phyloP scores from a whole-genome alignment of 345 rosid genomes.

The Fremontodendron californicum region DNA sequence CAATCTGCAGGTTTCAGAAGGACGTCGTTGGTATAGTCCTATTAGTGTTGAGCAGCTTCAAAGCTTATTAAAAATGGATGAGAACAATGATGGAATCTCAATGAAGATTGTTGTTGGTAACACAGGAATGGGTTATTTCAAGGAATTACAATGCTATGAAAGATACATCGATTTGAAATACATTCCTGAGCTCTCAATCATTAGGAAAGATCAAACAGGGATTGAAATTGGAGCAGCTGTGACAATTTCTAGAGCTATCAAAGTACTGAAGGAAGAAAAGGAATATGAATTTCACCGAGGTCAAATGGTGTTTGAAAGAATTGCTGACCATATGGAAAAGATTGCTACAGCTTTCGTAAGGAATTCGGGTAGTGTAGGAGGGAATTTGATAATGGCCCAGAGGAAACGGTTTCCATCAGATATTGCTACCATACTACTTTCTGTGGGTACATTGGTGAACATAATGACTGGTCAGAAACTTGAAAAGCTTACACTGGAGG shows the following conservation, averaged over 20 bases:
- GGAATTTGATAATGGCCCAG: conserved; percentile 84
- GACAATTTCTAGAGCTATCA: conserved; percentile 59
- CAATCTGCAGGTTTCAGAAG: conserved; percentile 39
- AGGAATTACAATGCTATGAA: conserved; percentile 40
- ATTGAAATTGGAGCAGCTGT: conserved; percentile 79
- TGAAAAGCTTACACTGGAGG: conserved; percentile 45
- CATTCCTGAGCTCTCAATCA: conserved; percentile 50
- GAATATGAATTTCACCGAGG: conserved; percentile 10
- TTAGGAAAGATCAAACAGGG: conserved; percentile 42
- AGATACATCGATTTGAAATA: conserved; percentile 58
- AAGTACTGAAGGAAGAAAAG: conserved; percentile 45
- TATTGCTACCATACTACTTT: conserved; percentile 67
- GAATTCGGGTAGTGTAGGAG: conserved; percentile 71
- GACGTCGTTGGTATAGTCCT: conserved; percentile 49
- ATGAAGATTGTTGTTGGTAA: conserved; percentile 65
- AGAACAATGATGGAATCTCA: conserved; percentile 6
- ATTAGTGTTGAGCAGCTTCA: conserved; percentile 43
- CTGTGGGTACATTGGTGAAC: no score
- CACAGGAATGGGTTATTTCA: conserved; percentile 68
- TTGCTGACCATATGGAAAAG: conserved; percentile 72
- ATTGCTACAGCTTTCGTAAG: conserved; percentile 49
- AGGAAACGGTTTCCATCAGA: conserved; percentile 71
- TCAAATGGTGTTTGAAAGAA: conserved; percentile 33
- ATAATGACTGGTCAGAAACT: conserved; percentile 25
- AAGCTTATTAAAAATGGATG: conserved; percentile 24